Evolutionary conservation across 805 yeast genomes (phyloP).

Genomic region (Jamesozyma piceae): DNA sequence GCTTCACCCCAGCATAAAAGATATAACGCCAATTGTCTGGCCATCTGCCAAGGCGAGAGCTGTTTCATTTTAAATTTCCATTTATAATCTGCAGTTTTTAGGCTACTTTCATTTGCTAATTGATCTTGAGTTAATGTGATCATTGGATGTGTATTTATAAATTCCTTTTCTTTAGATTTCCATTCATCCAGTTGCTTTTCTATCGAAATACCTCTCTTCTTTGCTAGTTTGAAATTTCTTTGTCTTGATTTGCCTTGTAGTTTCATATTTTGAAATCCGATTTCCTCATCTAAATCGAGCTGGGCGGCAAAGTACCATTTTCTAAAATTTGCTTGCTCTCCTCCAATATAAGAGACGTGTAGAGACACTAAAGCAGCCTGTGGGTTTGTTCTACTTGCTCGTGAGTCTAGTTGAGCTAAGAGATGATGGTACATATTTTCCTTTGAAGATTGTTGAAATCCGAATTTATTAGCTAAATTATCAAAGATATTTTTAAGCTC

Average conservation of each 20-base stretch:
- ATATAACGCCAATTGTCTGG: conserved; percentile 60
- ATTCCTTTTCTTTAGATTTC: conserved; percentile 41
- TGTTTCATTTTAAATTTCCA: conserved; percentile 63
- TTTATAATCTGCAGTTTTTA: conserved; percentile 70
- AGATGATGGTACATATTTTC: conserved; percentile 75
- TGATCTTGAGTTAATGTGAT: conserved; percentile 53
- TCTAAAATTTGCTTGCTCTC: conserved; percentile 74
- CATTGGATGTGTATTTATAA: conserved; percentile 42
- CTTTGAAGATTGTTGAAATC: conserved; percentile 74
- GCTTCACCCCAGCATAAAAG: conserved; percentile 87
- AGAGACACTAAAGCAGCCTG: conserved; percentile 59
- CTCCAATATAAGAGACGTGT: conserved; percentile 90
- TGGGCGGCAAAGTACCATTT: conserved; percentile 91
- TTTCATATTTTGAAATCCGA: conserved; percentile 49
- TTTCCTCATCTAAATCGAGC: conserved; percentile 61
- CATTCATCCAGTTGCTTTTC: conserved; percentile 32
- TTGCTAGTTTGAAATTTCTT: conserved; percentile 37
- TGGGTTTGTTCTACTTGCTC: conserved; percentile 73
- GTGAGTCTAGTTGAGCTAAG: conserved; percentile 74
- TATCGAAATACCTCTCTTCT: conserved; percentile 31
- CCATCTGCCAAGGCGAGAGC: conserved; percentile 46
- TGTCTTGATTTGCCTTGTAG: conserved; percentile 38
- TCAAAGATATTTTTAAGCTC: conserved; percentile 55
- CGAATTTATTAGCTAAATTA: conserved; percentile 55
- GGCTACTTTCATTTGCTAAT: conserved; percentile 55